Evolutionary conservation across 192 early-diverging fungal genomes (phyloP).

Genomic region (Rhizophagus prolifer): DNA sequence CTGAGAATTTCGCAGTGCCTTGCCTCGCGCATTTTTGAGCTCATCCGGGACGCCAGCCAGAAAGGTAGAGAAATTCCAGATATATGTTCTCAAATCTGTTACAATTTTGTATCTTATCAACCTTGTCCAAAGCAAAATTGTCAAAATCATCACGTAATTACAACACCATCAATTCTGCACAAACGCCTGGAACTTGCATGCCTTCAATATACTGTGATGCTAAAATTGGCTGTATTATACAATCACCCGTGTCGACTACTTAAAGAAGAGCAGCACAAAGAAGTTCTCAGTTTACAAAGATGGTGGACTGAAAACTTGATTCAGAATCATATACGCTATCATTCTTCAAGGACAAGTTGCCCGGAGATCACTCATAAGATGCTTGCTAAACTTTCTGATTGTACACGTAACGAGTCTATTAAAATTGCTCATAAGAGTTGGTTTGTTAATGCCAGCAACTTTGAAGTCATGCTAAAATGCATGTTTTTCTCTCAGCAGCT

Average conservation of each 20-base stretch:
- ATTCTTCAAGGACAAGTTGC: not conserved
- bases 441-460: conserved; percentile 27
- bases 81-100: conserved; percentile 5
- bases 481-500: conserved; percentile 18
- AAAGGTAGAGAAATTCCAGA: not conserved
- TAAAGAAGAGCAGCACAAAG: not conserved
- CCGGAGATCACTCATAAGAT: not conserved
- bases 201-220: not conserved
- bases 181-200: not conserved
- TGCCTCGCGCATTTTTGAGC: not conserved
- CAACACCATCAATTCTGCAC: not conserved
- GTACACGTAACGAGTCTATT: not conserved
- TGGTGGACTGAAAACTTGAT: not conserved
- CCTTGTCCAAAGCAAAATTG: conserved; percentile 1
- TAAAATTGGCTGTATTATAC: not conserved
- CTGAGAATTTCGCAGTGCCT: not conserved
- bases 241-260: not conserved
- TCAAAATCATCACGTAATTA: not conserved
- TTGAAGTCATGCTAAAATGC: conserved; percentile 38
- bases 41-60: not conserved
- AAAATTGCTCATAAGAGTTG: not conserved
- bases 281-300: not conserved
- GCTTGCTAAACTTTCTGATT: not conserved
- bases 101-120: not conserved
- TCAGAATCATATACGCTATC: not conserved